Conservation (phyloP, 129 eudicot genomes). For the Cynara cardunculus region DNA sequence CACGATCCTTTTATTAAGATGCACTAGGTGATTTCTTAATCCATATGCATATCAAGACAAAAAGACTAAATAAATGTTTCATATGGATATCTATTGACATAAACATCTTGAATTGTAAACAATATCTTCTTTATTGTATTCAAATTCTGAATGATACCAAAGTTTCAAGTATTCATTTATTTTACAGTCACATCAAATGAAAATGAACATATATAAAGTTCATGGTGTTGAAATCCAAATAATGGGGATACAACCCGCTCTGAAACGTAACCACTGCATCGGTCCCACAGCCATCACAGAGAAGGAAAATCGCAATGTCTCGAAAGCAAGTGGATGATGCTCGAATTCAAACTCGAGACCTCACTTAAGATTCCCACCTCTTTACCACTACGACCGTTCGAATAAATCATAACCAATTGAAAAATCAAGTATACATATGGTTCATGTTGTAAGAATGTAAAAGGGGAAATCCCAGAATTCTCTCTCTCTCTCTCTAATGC, state of each 20-base stretch:
- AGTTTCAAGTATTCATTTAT: slow-evolving; percentile 21
- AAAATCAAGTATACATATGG: slow-evolving; percentile 18
- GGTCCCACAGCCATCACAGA: background rate
- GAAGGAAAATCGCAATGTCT: background rate
- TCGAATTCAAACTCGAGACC: background rate
- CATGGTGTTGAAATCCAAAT: slow-evolving; percentile 19
- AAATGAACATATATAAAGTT: slow-evolving; percentile 4
- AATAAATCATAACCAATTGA: slow-evolving; percentile 20
- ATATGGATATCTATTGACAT: background rate
- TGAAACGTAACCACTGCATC: background rate
- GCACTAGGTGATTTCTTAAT: background rate
- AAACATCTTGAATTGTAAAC: background rate
- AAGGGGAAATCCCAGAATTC: slow-evolving; percentile 6
- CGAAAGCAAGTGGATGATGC: background rate
- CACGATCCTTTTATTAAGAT: no score
- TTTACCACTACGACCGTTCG: background rate
- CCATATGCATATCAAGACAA: background rate
- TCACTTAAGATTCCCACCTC: background rate
- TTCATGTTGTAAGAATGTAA: slow-evolving; percentile 14
- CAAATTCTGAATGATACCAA: slow-evolving; percentile 3
- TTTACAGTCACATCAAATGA: slow-evolving; percentile 22
- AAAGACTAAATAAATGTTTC: background rate
- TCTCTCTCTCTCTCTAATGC: slow-evolving; percentile 48
- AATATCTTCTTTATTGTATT: background rate
- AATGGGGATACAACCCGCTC: background rate